phyloP scores from a whole-genome alignment of 1,139 yeast genomes.

The Kodamaea derodonti region DNA sequence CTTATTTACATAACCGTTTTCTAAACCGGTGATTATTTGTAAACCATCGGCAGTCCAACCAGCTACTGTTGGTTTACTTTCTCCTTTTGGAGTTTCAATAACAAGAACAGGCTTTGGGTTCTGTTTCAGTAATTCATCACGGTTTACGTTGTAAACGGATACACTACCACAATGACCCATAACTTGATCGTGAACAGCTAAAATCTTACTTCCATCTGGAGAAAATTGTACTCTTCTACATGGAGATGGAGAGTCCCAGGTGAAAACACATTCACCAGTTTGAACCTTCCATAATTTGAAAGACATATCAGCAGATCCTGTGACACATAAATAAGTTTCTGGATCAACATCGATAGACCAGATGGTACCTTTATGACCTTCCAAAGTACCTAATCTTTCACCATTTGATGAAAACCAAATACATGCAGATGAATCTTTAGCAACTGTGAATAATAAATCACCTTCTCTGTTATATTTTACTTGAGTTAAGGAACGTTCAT shows the following conservation, averaged over 20 bases:
- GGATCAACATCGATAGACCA: constrained; percentile 91
- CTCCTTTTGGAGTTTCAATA: constrained; percentile 60
- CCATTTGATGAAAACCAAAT: constrained; percentile 96
- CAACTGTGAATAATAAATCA: constrained; percentile 85
- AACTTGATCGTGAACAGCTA: constrained; percentile 85
- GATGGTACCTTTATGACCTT: constrained; percentile 85
- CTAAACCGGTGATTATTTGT: constrained; percentile 81
- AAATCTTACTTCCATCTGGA: constrained; percentile 63
- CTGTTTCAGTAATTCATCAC: constrained; percentile 35
- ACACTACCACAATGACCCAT: constrained; percentile 88
- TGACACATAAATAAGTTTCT: constrained; percentile 62
- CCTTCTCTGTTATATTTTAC: constrained; percentile 95
- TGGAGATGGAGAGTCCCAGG: constrained; percentile 79
- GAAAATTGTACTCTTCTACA: constrained; percentile 88
- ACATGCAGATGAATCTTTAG: constrained; percentile 85
- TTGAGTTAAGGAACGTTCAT: constrained; percentile 85
- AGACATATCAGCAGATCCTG: constrained; percentile 90
- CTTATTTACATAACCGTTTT: constrained; percentile 79
- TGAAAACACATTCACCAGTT: constrained; percentile 72
- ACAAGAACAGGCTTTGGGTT: constrained; percentile 51
- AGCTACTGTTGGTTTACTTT: constrained; percentile 75
- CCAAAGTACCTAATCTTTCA: constrained; percentile 91
- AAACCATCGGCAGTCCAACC: constrained; percentile 80
- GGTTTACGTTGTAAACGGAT: constrained; percentile 59
- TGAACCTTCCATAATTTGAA: constrained; percentile 81